Evolutionary conservation across 257 asterid species (phyloP).

Genomic region (Ajuga chamaepitys): DNA sequence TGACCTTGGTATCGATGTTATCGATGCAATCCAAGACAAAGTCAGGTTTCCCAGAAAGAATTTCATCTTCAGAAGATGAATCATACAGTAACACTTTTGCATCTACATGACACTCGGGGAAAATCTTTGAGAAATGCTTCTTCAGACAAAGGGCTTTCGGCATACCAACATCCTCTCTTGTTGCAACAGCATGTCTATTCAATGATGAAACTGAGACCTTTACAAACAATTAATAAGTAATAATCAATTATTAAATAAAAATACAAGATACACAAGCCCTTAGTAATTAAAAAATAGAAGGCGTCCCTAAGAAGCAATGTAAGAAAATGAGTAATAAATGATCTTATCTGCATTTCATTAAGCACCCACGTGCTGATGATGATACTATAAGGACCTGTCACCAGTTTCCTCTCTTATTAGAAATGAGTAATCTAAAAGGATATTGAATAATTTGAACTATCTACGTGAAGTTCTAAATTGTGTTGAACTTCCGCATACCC

Average conservation of each 20-base stretch:
- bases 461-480: background rate
- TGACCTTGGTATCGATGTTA: constrained; percentile 93
- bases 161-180: constrained; percentile 93
- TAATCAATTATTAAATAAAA: constrained; percentile 3
- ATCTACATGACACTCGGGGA: constrained; percentile 84
- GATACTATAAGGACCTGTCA: background rate
- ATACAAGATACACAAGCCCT: background rate
- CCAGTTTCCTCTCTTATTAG: background rate
- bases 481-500: background rate
- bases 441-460: background rate
- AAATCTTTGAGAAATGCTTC: constrained; percentile 75
- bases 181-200: constrained; percentile 96
- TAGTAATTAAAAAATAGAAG: constrained; percentile 5
- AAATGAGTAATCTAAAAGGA: background rate
- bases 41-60: constrained; percentile 81
- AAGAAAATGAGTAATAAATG: constrained; percentile 2
- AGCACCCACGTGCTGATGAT: background rate
- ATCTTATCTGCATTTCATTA: constrained; percentile 7
- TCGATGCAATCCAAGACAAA: constrained; percentile 93
- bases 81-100: constrained; percentile 80
- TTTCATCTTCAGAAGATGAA: constrained; percentile 85
- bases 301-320: constrained; percentile 7
- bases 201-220: constrained; percentile 95
- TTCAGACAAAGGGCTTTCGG: constrained; percentile 82
- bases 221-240: constrained; percentile 19